Base-by-base conservation (phyloP, 139 green algal species). In the Micractinium sp. region DNA sequence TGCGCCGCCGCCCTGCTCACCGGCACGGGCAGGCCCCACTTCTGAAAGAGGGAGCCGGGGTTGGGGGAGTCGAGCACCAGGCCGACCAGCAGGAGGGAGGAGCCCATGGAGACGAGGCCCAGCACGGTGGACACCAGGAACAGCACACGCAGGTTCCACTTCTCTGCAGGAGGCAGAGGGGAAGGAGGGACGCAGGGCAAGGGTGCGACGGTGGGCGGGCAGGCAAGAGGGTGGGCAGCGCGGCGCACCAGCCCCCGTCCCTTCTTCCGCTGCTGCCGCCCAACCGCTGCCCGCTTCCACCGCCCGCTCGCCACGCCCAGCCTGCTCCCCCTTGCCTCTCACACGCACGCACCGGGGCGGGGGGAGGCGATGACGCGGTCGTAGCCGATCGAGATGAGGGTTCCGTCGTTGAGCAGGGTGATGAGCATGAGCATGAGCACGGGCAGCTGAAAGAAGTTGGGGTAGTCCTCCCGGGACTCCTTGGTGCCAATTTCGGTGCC, bases 371-470 rank as follows among this genome's bases (percentile, higher is more conserved):
- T 91, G 25, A 98, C 96, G 74, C 95, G 87, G 92, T 98, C 96
- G 90, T 98, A 98, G 75, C 93, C 96, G 61, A 98, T 93, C 25
- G 95, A 95, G 93, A 98, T 98, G 71, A 97, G 93, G 15, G 94
- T 96, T 87, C 96, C 96, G 89, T 98, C 96, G 90, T 98, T 98
- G n/a, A 98, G 94, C 81, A 98, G 89, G 12, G 96, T 98, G 95
- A 98, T 98, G 75, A 98, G 93, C 85, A 98, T 96, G 27, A 98
- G 94, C 92, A 96, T 94, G 38, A 98, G 92, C 80, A 98, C 96
- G 31, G 96, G 96, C 82, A 98, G 94, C 88, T 94, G 91, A 91
- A 98, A 98, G 92, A 96, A 97, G 71, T 92, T 69, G 33, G 93
- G 95, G 79, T 87, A 94, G 31, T 91, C 85, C 1, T 35, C 71